Evolutionary conservation across 192 early-diverging fungal genomes (phyloP).

Genomic region (Haplosporangium gracile): DNA sequence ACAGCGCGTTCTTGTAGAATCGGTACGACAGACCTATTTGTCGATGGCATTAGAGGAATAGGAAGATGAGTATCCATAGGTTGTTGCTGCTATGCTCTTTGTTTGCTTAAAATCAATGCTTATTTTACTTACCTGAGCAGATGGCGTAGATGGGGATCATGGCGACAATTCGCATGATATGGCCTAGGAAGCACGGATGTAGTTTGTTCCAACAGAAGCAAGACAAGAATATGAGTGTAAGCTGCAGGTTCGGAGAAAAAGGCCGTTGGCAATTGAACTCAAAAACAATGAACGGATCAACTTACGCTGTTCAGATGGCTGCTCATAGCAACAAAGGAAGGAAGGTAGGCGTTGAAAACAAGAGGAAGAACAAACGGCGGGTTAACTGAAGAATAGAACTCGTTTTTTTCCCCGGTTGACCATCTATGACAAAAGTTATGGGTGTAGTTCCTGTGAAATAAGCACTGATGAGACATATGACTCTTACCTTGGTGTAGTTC

Average conservation of each 20-base stretch:
- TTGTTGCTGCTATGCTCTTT: not conserved
- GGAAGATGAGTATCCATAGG: not conserved
- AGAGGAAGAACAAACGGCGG: not conserved
- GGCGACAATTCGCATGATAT: constrained; percentile 80
- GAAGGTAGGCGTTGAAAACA: not conserved
- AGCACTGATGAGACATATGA: not conserved
- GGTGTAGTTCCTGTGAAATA: not conserved
- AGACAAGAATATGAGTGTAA: not conserved
- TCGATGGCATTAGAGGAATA: not conserved
- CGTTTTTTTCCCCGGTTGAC: not conserved
- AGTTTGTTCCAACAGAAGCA: not conserved
- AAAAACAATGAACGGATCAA: not conserved
- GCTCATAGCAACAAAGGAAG: not conserved
- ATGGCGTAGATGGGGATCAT: constrained; percentile 82
- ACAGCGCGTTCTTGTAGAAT: constrained; percentile 76
- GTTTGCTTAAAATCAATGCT: not conserved
- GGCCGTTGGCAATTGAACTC: not conserved
- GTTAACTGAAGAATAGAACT: too few relatives aligned
- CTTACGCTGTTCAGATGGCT: constrained; percentile 47
- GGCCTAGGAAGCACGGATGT: constrained; percentile 58
- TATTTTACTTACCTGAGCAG: constrained; percentile 58
- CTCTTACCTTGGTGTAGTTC: constrained; percentile 64
- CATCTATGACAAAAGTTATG: not conserved
- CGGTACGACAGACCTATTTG: constrained; percentile 68
- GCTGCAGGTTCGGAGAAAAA: too few relatives aligned